Evolutionary conservation across 2,329 filamentous ascomycete genomes (phyloP), one percentile per base, ranked within the genome.

Genomic region (Parastagonospora avenae): DNA sequence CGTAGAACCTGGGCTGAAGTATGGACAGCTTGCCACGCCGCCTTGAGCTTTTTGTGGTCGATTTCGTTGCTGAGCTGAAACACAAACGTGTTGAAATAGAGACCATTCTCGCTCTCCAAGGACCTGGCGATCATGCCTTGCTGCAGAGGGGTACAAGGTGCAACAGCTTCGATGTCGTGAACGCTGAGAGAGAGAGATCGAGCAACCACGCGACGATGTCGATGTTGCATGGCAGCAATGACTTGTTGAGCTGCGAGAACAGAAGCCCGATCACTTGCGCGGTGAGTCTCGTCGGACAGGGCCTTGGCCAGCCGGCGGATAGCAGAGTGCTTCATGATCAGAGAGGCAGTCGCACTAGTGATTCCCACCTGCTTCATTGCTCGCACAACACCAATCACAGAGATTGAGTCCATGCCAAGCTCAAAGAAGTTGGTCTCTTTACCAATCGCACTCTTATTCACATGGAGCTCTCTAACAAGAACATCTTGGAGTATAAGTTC

Each of bases 341-440:
- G 59, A 0, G 89, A 85, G 1, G 90, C 82, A 7, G 83, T 85
- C 0, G 85, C 86, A 11, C 79, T 75, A 1, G 65, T 30, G 45
- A 92, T 83, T 0, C 90, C 90, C 2, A 76, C 76, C 2, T 80
- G 77, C 59, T 85, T 89, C 11, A 97, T 76, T 10, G 80, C 71
- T 4, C 82, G 79, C 0, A 88, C 81, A 28, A 97, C 80, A 7
- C 85, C 81, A 39, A 95, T 86, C 0, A 88, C 89, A 0, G 90
- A 91, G 12, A 97, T 91, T 0, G 92, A 97, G 64, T 96, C 93
- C 19, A 97, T 80, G 0, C 92, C 93, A 1, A 96, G 77, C 57
- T 96, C 91, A 61, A 94, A 96, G 14, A 96, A 83, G 52, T 85
- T 96, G 0, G 86, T 85, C 0, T 75, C 77, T 2, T 80, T 75